Evolutionary conservation across 2,329 filamentous ascomycete genomes (phyloP).

Genomic region (Fonsecaea multimorphosa): DNA sequence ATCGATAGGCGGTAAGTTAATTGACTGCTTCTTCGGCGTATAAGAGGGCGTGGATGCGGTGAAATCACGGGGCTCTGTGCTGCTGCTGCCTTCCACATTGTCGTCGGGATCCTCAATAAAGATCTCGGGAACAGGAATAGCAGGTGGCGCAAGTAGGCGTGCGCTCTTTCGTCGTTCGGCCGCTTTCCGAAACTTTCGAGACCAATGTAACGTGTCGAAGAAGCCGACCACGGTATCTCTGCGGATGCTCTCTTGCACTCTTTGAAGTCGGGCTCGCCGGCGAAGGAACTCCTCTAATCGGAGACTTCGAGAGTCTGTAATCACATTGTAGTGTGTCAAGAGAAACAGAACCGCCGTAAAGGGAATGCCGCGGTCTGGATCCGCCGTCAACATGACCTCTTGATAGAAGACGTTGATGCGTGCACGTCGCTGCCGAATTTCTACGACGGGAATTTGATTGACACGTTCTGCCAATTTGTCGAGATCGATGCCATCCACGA

Average conservation of each 20-base stretch:
- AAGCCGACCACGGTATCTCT: conserved; percentile 90
- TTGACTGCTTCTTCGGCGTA: conserved; percentile 25
- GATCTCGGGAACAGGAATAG: conserved; percentile 86
- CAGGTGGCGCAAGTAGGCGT: conserved; percentile 78
- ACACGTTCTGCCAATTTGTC: conserved; percentile 76
- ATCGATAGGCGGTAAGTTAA: conserved; percentile 37
- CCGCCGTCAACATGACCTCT: conserved; percentile 91
- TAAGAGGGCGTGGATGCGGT: conserved; percentile 35
- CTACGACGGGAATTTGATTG: conserved; percentile 71
- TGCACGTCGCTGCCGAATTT: conserved; percentile 75
- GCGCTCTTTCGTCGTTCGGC: conserved; percentile 74
- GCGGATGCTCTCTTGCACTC: conserved; percentile 92
- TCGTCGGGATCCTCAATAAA: conserved; percentile 79
- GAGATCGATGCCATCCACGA: conserved; percentile 69
- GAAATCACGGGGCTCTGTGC: conserved; percentile 38
- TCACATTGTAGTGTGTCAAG: conserved; percentile 97
- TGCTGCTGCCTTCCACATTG: conserved; percentile 33
- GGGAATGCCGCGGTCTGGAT: conserved; percentile 85
- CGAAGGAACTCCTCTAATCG: conserved; percentile 93
- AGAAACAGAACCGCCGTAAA: conserved; percentile 95
- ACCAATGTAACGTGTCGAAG: conserved; percentile 91
- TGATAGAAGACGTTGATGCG: conserved; percentile 96
- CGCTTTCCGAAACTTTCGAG: conserved; percentile 77
- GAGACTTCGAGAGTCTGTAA: conserved; percentile 95
- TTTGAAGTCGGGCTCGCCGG: conserved; percentile 84